Conservation (phyloP, 768 basidiomycete genomes). For the Russula compacta region DNA sequence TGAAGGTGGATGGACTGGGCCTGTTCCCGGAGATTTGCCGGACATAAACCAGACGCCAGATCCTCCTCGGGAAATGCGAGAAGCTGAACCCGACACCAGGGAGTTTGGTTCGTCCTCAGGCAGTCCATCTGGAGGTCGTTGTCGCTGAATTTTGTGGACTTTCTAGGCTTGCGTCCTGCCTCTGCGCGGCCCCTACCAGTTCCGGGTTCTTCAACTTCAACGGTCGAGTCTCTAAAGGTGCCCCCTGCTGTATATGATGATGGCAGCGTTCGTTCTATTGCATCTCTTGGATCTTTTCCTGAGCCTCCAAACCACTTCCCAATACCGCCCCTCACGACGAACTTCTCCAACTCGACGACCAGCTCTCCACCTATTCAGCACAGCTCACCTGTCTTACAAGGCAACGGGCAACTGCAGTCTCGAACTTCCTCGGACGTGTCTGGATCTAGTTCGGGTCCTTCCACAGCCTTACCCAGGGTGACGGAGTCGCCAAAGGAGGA, state of each 20-base stretch:
- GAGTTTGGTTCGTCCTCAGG: neutral
- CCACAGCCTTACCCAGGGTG: neutral
- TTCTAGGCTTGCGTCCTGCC: neutral
- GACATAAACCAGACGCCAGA: constrained; percentile 21
- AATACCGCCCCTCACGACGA: constrained; percentile 36
- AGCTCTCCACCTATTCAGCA: neutral
- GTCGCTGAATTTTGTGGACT: neutral
- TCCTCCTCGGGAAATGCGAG: neutral
- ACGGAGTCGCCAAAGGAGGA: constrained; percentile 14
- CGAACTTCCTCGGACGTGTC: constrained; percentile 12
- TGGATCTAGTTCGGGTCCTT: constrained; percentile 5
- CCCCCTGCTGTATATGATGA: constrained; percentile 16
- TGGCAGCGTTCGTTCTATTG: constrained; percentile 33
- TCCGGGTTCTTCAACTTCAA: constrained; percentile 1
- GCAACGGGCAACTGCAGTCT: neutral
- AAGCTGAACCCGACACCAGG: neutral
- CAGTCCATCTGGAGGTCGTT: neutral
- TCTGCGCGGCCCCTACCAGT: neutral
- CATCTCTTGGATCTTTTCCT: constrained; percentile 66
- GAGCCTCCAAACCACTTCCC: constrained; percentile 66
- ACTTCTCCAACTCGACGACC: constrained; percentile 8
- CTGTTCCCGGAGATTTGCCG: constrained; percentile 37
- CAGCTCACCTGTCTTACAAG: neutral
- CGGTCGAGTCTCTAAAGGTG: neutral
- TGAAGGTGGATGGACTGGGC: constrained; percentile 64